Evolutionary conservation across 2,329 filamentous ascomycete genomes (phyloP).

Genomic region (Eutypella sp.): DNA sequence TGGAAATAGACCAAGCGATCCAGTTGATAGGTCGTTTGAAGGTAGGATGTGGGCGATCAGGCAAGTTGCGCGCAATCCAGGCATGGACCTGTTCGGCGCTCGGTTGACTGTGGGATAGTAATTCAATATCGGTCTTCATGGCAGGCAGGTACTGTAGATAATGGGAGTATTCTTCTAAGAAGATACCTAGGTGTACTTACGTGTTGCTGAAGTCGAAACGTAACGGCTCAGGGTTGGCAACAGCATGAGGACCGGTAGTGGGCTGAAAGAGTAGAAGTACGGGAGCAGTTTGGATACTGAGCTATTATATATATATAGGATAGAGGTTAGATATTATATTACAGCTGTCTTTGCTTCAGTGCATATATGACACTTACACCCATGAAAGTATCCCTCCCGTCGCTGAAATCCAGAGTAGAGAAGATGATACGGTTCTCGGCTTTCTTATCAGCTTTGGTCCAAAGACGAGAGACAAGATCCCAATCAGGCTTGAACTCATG

Average conservation of each 20-base stretch:
- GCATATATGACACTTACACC: slow-evolving; percentile 68
- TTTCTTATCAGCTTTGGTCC: slow-evolving; percentile 77
- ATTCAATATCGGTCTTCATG: too few species aligned
- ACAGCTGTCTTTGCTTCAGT: too few species aligned
- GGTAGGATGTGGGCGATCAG: slow-evolving; percentile 71
- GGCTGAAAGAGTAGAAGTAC: slow-evolving; percentile 84
- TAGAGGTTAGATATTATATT: slow-evolving; percentile 4
- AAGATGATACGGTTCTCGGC: slow-evolving; percentile 71
- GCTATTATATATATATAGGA: slow-evolving; percentile 52
- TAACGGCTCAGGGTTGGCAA: slow-evolving; percentile 60
- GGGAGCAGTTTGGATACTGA: slow-evolving; percentile 90
- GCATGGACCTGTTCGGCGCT: slow-evolving; percentile 71
- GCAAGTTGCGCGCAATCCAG: slow-evolving; percentile 76
- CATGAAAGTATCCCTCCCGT: slow-evolving; percentile 81
- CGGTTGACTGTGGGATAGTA: slow-evolving; percentile 50
- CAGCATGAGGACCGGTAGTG: slow-evolving; percentile 75
- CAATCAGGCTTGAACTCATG: slow-evolving; percentile 92
- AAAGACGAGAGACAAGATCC: slow-evolving; percentile 80
- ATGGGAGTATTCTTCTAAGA: too few species aligned
- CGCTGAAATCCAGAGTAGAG: slow-evolving; percentile 78
- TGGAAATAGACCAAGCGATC: slow-evolving; percentile 62
- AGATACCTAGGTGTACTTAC: slow-evolving; percentile 43
- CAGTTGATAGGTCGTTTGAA: slow-evolving; percentile 86
- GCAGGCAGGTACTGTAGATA: too few species aligned
- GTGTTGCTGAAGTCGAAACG: slow-evolving; percentile 82